Percentiles rank a stretch among this genome's conserved stretches.
Evolutionary conservation across 495 filamentous ascomycete species (phyloP).

Genomic region (Daldinia childiae): DNA sequence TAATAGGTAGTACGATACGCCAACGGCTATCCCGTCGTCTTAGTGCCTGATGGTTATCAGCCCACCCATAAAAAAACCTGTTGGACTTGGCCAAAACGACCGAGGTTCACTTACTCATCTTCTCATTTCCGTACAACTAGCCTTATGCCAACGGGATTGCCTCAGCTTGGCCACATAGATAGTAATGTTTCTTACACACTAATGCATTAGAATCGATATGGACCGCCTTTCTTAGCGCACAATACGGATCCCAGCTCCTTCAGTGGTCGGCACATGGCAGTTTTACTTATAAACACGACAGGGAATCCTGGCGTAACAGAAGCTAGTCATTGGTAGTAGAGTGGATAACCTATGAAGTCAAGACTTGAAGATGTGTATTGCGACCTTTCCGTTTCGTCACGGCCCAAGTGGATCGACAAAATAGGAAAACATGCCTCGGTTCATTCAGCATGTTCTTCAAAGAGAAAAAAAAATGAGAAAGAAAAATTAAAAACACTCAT

Average conservation of each 20-base stretch:
- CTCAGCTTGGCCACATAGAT: background rate
- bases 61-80: conserved; percentile 4
- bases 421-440: conserved; percentile 21
- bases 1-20: background rate
- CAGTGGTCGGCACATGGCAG: background rate
- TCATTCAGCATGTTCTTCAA: background rate
- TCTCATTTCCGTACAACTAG: background rate
- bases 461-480: background rate
- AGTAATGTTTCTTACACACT: conserved; percentile 16
- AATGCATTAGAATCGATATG: background rate
- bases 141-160: background rate
- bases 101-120: conserved; percentile 26
- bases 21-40: conserved; percentile 17
- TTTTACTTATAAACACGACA: background rate
- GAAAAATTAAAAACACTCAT: background rate
- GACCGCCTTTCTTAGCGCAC: background rate
- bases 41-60: conserved; percentile 11
- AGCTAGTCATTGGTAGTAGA: background rate
- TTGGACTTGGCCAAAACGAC: conserved; percentile 11
- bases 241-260: background rate
- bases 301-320: background rate
- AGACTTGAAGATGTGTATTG: conserved; percentile 5
- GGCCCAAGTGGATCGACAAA: conserved; percentile 25
- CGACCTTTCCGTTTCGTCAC: conserved; percentile 28
- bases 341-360: conserved; percentile 24